phyloP scores from a whole-genome alignment of 2,329 filamentous ascomycete species.

The Penicillium sp. region DNA sequence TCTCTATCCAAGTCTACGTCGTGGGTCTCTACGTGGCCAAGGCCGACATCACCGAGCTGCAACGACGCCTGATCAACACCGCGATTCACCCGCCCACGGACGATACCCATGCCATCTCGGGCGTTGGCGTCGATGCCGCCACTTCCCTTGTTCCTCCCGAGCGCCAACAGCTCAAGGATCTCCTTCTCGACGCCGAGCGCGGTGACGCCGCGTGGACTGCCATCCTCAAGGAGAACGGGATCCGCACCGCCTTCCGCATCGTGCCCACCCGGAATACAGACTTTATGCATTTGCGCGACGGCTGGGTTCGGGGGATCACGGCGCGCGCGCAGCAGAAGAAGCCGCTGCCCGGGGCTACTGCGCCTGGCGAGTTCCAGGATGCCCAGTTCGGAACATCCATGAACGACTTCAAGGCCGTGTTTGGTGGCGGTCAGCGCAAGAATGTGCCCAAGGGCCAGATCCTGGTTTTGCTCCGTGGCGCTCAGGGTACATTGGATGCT shows the following conservation, averaged over 20 bases:
- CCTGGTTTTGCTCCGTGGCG: conserved; percentile 65
- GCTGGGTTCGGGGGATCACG: conserved; percentile 79
- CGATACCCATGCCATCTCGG: conserved; percentile 18
- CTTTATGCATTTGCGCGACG: conserved; percentile 86
- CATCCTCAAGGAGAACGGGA: conserved; percentile 59
- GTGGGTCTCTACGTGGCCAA: conserved; percentile 88
- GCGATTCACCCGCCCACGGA: conserved; percentile 43
- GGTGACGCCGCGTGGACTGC: conserved; percentile 70
- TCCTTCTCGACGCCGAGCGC: conserved; percentile 62
- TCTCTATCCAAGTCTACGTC: conserved; percentile 88
- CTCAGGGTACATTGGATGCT: conserved; percentile 59
- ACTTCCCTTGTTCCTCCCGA: conserved; percentile 79
- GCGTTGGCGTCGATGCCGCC: conserved; percentile 57
- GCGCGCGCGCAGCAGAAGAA: conserved; percentile 57
- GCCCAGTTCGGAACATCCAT: conserved; percentile 71
- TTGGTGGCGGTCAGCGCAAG: conserved; percentile 61
- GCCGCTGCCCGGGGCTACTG: conserved; percentile 25
- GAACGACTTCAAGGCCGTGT: conserved; percentile 71
- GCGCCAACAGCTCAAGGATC: conserved; percentile 63
- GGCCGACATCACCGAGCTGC: conserved; percentile 72
- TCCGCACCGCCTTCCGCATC: conserved; percentile 75
- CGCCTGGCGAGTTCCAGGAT: conserved; percentile 52
- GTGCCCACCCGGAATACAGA: conserved; percentile 91
- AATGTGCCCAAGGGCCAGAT: conserved; percentile 76
- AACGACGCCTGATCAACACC: conserved; percentile 67